Evolutionary conservation across 192 early-diverging fungal species (phyloP).

Genomic region (Linnemannia hyalina): DNA sequence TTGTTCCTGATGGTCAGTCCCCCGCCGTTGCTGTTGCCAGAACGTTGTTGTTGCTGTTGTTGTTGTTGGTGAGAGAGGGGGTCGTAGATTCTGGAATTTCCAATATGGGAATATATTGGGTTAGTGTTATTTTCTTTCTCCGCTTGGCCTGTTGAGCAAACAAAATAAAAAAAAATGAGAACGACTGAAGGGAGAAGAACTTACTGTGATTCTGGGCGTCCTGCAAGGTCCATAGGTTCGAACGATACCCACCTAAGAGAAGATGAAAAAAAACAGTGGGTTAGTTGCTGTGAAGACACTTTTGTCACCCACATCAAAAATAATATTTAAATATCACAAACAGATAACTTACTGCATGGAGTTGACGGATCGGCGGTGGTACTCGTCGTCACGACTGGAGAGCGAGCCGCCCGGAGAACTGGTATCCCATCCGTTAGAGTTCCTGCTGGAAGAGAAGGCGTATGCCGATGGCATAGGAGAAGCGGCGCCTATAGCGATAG

Average conservation of each 20-base stretch:
- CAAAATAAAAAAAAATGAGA: neutral
- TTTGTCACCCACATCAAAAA: neutral
- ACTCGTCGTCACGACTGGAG: constrained; percentile 39
- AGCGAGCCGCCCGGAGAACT: constrained; percentile 44
- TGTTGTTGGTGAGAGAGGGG: constrained; percentile 9
- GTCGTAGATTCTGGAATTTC: constrained; percentile 20
- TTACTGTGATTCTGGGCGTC: constrained; percentile 44
- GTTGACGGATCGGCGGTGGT: constrained; percentile 47
- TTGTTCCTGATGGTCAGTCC: constrained; percentile 41
- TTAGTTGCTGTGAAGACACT: neutral
- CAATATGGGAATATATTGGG: neutral
- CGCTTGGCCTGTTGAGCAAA: neutral
- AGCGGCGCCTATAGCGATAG: neutral
- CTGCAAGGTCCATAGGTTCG: constrained; percentile 27
- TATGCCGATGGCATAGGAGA: neutral
- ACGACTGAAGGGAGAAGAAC: neutral
- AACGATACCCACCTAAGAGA: constrained; percentile 47
- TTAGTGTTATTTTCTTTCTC: neutral
- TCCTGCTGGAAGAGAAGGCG: neutral
- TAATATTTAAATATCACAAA: neutral
- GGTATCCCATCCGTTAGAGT: constrained; percentile 37
- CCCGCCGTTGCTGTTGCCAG: too few species aligned
- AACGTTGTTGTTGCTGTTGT: neutral
- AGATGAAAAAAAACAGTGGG: neutral
- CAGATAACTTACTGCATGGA: constrained; percentile 42